A percentile compares a stretch with the other conserved stretches of the same genome.
phyloP scores from a whole-genome alignment of 225 moss, liverwort and hornwort genomes.

The Polytrichum commune region DNA sequence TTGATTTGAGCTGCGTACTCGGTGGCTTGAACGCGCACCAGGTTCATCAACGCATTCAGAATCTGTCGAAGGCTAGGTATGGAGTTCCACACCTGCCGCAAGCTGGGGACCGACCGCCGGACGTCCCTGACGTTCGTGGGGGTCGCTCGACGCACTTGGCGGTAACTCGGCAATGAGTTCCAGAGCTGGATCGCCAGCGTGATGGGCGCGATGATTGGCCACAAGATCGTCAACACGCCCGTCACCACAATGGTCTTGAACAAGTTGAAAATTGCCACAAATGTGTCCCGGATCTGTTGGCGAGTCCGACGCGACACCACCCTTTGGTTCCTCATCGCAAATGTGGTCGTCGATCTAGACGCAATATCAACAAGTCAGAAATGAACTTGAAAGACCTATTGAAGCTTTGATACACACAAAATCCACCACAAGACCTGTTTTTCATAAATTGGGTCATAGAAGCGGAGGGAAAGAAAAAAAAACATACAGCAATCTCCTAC shows the following conservation, averaged over 20 bases:
- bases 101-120: conserved; percentile 13
- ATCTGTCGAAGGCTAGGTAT: conserved; percentile 35
- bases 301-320: conserved; percentile 29
- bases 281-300: conserved; percentile 30
- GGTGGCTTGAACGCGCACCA: conserved; percentile 33
- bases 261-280: conserved; percentile 16
- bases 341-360: no score
- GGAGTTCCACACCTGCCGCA: conserved; percentile 33
- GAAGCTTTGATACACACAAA: no score
- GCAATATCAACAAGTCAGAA: no score
- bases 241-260: conserved; percentile 42
- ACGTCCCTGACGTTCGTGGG: conserved; percentile 29
- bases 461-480: no score
- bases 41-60: conserved; percentile 10
- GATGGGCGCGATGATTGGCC: conserved; percentile 38
- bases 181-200: conserved; percentile 45
- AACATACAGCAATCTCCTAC: no score
- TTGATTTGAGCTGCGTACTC: conserved; percentile 33
- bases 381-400: no score
- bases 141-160: conserved; percentile 34
- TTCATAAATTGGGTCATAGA: no score
- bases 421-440: no score
- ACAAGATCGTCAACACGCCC: conserved; percentile 51
- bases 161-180: conserved; percentile 40
- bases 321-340: conserved; percentile 17